These are phyloP conservation scores for Trypanosoma boissoni DNA, from an alignment of 208 protist genomes.

Conservation along the genomic window DNA sequence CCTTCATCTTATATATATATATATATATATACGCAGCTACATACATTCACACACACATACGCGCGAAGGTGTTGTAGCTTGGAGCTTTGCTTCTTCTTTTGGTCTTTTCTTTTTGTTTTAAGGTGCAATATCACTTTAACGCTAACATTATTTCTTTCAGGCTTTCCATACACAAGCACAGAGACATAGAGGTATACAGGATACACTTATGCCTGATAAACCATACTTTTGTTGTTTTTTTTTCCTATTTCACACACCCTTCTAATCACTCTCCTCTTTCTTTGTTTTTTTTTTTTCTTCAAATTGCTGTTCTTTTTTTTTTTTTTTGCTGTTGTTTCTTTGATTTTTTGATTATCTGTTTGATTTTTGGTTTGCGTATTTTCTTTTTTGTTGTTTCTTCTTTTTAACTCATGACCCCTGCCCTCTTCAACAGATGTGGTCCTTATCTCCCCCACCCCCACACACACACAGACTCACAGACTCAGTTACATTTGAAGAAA, in stretches of 20 bases:
- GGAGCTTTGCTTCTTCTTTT: neutral
- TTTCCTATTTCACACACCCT: neutral
- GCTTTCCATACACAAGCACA: too few species aligned
- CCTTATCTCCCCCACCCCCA: neutral
- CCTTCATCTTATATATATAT: too few species aligned
- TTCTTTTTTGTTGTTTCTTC: neutral
- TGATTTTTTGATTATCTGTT: conserved; percentile 8
- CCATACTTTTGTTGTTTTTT: conserved; percentile 9
- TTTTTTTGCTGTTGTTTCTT: conserved; percentile 7
- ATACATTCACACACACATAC: too few species aligned
- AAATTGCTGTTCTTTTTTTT: conserved; percentile 1
- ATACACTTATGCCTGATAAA: too few species aligned
- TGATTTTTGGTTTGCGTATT: neutral
- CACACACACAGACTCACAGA: neutral
- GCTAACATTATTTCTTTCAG: too few species aligned
- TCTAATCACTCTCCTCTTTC: conserved; percentile 6
- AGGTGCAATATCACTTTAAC: too few species aligned
- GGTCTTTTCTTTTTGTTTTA: conserved; percentile 6
- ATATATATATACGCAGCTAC: too few species aligned
- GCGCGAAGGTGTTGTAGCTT: too few species aligned
- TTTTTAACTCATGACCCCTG: neutral
- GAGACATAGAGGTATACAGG: too few species aligned
- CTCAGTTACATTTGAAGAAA: conserved; percentile 54
- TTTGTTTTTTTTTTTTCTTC: conserved; percentile 8
- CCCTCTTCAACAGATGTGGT: neutral